Base-by-base conservation (phyloP, 345 rosid species). In the Punica granatum region DNA sequence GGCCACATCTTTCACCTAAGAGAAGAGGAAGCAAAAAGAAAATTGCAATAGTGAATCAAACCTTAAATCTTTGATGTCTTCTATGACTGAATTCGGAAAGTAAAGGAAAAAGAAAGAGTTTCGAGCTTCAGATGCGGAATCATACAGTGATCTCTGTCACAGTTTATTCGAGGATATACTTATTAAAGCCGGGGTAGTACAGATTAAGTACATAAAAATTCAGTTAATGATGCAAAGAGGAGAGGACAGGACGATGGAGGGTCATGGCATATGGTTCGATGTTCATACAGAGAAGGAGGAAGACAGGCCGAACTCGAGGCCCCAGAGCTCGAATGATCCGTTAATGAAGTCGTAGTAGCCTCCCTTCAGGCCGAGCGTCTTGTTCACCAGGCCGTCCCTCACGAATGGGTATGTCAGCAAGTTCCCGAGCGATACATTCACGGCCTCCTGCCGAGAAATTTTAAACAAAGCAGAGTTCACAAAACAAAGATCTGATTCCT, bases 1-100 rank as follows among this genome's bases (percentile, higher is more conserved):
- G 79, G 98, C 97, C 86, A 92, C 98, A 90, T 92, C 98, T 87
- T 88, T 92, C 71, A 92, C 97, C 97, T 90, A 87, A 68, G 64
- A 37, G 56, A 74, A 81, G 76, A 70, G 65, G 31, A 71, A 70
- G 66, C 63, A 46, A 67, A 60, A 67, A 64, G 42, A 33, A 74
- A 80, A 74, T 70, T 69, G 78, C 81, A 74, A 78, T 70, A 81
- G 71, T 81, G 75, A 62, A 78, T 77, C 63, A 31, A 59, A 54
- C 70, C 34, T 33, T 69, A 70, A 36, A 39, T 61, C 66, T 33
- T 32, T 10, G 35, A 34, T 16, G 19, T 60, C n/a, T 13, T 56
- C 36, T 59, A 60, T 65, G 35, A 36, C 25, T 44, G 31, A 28
- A 44, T 11, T 28, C 49, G 46, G 44, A 48, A 68, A 58, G 5